These are phyloP conservation scores for Lichtheimia ramosa DNA, from an alignment of 371 early-diverging fungal genomes.

Conservation along the genomic window DNA sequence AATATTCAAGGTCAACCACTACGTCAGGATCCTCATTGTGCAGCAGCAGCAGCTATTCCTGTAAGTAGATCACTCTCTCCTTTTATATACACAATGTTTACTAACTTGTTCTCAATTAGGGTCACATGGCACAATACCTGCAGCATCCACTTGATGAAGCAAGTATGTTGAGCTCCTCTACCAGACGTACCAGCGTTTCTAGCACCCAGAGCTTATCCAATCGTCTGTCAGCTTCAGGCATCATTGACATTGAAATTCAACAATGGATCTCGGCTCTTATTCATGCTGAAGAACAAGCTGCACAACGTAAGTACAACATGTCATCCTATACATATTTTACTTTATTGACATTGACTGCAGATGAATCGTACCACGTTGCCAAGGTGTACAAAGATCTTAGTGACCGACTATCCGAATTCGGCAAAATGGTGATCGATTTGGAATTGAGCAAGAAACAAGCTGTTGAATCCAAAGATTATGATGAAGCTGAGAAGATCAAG, in stretches of 20 bases:
- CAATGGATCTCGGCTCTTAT: slow-evolving; percentile 38
- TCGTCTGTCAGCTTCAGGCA: slow-evolving; percentile 22
- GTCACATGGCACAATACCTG: slow-evolving; percentile 22
- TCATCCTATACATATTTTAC: too few relatives aligned
- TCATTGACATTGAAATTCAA: slow-evolving; percentile 39
- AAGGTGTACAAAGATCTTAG: slow-evolving; percentile 49
- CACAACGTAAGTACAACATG: slow-evolving; percentile 21
- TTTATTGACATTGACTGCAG: background rate
- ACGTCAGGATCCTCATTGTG: slow-evolving; percentile 4
- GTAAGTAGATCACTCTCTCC: slow-evolving; percentile 7
- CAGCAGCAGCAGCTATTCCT: slow-evolving; percentile 15
- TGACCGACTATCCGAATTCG: slow-evolving; percentile 33
- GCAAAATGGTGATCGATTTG: slow-evolving; percentile 61
- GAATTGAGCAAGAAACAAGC: slow-evolving; percentile 62
- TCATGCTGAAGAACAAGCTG: slow-evolving; percentile 40
- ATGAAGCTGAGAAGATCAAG: slow-evolving; percentile 73
- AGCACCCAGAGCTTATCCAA: slow-evolving; percentile 35
- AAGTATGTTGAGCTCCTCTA: slow-evolving; percentile 44
- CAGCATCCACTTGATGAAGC: slow-evolving; percentile 31
- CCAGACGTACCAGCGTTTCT: slow-evolving; percentile 45
- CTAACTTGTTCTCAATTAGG: slow-evolving; percentile 16
- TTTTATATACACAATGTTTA: background rate
- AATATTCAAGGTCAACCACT: slow-evolving; percentile 26
- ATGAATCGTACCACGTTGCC: slow-evolving; percentile 41
- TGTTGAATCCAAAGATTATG: slow-evolving; percentile 72